Conservation (phyloP, 306 rosid genomes). For the Rosa persica region DNA sequence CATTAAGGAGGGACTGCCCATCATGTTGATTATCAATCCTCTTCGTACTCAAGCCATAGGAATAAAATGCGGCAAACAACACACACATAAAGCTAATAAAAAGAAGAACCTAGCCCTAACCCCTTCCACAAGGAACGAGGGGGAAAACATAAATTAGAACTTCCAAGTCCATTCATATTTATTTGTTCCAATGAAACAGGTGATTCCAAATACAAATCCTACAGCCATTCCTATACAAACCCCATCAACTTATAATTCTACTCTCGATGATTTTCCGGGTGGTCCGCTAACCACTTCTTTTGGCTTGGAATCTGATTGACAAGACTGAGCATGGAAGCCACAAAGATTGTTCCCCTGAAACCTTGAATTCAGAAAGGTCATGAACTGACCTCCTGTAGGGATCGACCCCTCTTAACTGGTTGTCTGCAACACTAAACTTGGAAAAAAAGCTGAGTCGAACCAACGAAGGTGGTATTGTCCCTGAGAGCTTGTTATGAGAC, state of each 20-base stretch:
- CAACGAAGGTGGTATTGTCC: no score
- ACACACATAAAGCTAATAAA: no score
- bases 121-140: background rate
- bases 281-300: background rate
- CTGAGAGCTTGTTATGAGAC: no score
- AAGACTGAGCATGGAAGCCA: background rate
- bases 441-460: constrained; percentile 30
- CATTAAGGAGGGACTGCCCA: no score
- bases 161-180: background rate
- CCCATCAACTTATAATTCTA: background rate
- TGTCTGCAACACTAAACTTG: constrained; percentile 26
- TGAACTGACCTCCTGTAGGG: constrained; percentile 28
- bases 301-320: background rate
- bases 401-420: constrained; percentile 21
- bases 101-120: background rate
- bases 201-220: constrained; percentile 6
- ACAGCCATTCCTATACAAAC: constrained; percentile 1
- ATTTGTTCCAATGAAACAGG: background rate
- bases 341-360: no score
- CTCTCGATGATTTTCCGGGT: background rate
- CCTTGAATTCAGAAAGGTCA: constrained; percentile 24
- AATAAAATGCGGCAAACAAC: no score
- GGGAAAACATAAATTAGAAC: background rate
- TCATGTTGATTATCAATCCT: no score
- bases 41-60: background rate